Conservation (phyloP, 805 yeast genomes). For the Schwanniomyces polymorphus region DNA sequence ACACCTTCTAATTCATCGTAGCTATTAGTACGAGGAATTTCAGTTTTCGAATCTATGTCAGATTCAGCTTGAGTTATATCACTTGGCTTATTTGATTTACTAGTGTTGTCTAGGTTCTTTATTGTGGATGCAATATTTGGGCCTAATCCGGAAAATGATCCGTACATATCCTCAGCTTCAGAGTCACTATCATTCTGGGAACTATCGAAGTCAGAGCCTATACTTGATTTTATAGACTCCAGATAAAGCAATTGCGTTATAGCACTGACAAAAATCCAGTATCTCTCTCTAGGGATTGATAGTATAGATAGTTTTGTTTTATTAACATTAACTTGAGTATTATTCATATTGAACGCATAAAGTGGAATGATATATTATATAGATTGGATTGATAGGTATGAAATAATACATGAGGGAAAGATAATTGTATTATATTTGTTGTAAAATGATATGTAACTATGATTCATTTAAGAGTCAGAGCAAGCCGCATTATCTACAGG, state of each 20-base stretch:
- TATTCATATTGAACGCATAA: constrained; percentile 4
- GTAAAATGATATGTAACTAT: neutral
- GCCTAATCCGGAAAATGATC: neutral
- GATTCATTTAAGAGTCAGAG: constrained; percentile 1
- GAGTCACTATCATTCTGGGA: constrained; percentile 5
- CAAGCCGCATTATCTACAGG: constrained; percentile 1
- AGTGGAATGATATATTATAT: neutral
- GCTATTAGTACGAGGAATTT: neutral
- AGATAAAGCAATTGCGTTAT: constrained; percentile 46
- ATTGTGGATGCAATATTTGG: neutral
- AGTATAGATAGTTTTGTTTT: constrained; percentile 47
- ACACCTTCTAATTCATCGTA: constrained; percentile 8
- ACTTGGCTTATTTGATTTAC: neutral
- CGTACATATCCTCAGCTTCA: neutral
- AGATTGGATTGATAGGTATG: neutral
- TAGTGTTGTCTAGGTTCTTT: neutral
- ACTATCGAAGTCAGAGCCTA: constrained; percentile 10
- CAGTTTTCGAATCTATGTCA: constrained; percentile 1
- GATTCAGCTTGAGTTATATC: neutral
- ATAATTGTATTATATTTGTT: neutral
- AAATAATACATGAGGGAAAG: neutral
- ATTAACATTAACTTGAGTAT: constrained; percentile 50
- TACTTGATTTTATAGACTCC: constrained; percentile 23
- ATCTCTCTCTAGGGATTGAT: constrained; percentile 52
- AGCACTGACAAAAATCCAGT: constrained; percentile 55